Conservation (phyloP, 805 yeast genomes). For the Citeromyces matritensis region DNA sequence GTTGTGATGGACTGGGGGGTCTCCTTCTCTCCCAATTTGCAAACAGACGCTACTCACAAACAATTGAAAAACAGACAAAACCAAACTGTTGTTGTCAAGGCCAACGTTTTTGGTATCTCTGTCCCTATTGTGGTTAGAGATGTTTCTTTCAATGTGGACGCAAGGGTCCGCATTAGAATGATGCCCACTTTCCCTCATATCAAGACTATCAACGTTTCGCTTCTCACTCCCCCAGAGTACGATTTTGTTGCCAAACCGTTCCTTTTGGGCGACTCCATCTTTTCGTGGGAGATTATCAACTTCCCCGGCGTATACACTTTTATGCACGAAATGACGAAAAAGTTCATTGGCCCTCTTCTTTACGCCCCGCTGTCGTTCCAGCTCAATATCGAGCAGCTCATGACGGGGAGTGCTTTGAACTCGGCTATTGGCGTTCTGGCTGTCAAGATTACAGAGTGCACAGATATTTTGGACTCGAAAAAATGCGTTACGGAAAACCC, state of each 20-base stretch:
- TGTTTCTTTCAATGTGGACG: slow-evolving; percentile 58
- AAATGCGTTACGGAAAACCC: slow-evolving; percentile 82
- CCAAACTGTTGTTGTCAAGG: slow-evolving; percentile 65
- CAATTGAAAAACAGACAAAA: slow-evolving; percentile 77
- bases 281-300: slow-evolving; percentile 77
- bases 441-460: slow-evolving; percentile 51
- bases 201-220: slow-evolving; percentile 75
- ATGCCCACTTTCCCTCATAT: slow-evolving; percentile 87
- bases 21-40: slow-evolving; percentile 84
- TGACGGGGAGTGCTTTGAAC: slow-evolving; percentile 68
- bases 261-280: slow-evolving; percentile 66
- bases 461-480: slow-evolving; percentile 41
- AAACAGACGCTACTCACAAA: slow-evolving; percentile 71
- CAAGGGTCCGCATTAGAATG: slow-evolving; percentile 77
- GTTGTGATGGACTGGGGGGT: slow-evolving; percentile 97
- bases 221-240: slow-evolving; percentile 76
- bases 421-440: slow-evolving; percentile 81
- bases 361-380: slow-evolving; percentile 88
- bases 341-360: slow-evolving; percentile 79
- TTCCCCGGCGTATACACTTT: slow-evolving; percentile 80
- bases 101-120: slow-evolving; percentile 68
- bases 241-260: slow-evolving; percentile 68
- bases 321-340: slow-evolving; percentile 72
- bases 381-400: slow-evolving; percentile 77
- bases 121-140: slow-evolving; percentile 72